A percentile compares a stretch with the other conserved stretches of the same genome.
Evolutionary conservation across 2,329 filamentous ascomycete species (phyloP).

Genomic region (Claviceps lovelessii): DNA sequence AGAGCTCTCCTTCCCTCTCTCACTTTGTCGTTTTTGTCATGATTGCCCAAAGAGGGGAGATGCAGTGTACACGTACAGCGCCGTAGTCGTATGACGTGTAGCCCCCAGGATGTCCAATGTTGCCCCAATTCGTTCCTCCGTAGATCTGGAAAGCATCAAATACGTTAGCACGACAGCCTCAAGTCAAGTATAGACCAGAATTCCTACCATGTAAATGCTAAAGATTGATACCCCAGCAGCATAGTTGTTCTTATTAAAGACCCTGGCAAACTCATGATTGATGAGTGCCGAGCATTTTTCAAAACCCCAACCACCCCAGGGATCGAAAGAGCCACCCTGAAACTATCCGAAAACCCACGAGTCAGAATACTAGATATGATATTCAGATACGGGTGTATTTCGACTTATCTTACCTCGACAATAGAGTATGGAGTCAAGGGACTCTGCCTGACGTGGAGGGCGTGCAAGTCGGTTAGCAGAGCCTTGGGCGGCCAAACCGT

Average conservation of each 20-base stretch:
- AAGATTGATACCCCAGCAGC: constrained; percentile 52
- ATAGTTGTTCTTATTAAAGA: constrained; percentile 67
- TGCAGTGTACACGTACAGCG: constrained; percentile 17
- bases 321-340: constrained; percentile 58
- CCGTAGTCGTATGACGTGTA: constrained; percentile 46
- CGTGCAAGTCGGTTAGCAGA: constrained; percentile 32
- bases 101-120: constrained; percentile 53
- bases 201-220: constrained; percentile 57
- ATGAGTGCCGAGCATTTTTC: constrained; percentile 50
- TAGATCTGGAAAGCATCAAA: constrained; percentile 32
- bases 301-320: constrained; percentile 60
- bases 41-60: constrained; percentile 6
- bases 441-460: constrained; percentile 32
- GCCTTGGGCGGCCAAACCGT: constrained; percentile 48
- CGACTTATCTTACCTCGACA: constrained; percentile 28
- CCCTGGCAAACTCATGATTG: constrained; percentile 59
- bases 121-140: constrained; percentile 77
- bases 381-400: background rate
- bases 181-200: background rate
- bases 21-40: background rate
- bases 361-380: background rate
- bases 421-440: constrained; percentile 52
- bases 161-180: background rate
- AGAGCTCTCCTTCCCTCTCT: constrained; percentile 8
- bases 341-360: constrained; percentile 27